Percentiles rank a stretch among this genome's conserved stretches.
Evolutionary conservation across 306 rosid genomes (phyloP).

Genomic region (Hippophae gyantsensis): DNA sequence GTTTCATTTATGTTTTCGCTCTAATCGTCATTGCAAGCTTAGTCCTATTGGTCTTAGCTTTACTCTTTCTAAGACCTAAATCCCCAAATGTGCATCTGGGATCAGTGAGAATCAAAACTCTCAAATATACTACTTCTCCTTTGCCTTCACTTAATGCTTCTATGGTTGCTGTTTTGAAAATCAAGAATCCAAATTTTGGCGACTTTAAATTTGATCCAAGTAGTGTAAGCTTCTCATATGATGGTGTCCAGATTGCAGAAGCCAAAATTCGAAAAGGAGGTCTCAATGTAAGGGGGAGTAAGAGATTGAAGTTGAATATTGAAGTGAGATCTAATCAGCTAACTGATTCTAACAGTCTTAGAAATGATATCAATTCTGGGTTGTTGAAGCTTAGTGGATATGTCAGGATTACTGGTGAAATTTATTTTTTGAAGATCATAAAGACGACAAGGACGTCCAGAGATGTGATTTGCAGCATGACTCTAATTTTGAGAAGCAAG

Average conservation of each 20-base stretch:
- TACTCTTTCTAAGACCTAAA: constrained; percentile 29
- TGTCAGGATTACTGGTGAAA: constrained; percentile 32
- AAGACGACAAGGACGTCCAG: constrained; percentile 18
- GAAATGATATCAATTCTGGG: constrained; percentile 24
- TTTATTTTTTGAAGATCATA: constrained; percentile 31
- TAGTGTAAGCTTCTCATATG: constrained; percentile 21
- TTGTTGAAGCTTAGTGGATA: constrained; percentile 33
- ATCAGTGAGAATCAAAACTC: constrained; percentile 21
- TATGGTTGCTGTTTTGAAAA: constrained; percentile 17
- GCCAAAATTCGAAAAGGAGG: constrained; percentile 3
- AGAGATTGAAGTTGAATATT: constrained; percentile 14
- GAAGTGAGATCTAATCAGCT: constrained; percentile 19
- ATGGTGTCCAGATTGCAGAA: constrained; percentile 23
- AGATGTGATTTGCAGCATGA: constrained; percentile 38
- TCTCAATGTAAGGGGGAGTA: constrained; percentile 22
- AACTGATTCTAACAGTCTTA: constrained; percentile 13
- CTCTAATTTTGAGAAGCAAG: constrained; percentile 32
- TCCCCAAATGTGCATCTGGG: constrained; percentile 25
- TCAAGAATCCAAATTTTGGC: constrained; percentile 50
- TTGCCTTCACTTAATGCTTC: constrained; percentile 29
- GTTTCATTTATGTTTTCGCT: constrained; percentile 45
- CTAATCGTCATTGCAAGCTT: constrained; percentile 28
- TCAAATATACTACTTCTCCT: constrained; percentile 17
- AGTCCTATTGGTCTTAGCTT: constrained; percentile 30
- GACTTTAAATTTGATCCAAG: constrained; percentile 26